Evolutionary conservation across 176 grass and related monocot genomes (phyloP).

Genomic region (Aechmea fasciata): DNA sequence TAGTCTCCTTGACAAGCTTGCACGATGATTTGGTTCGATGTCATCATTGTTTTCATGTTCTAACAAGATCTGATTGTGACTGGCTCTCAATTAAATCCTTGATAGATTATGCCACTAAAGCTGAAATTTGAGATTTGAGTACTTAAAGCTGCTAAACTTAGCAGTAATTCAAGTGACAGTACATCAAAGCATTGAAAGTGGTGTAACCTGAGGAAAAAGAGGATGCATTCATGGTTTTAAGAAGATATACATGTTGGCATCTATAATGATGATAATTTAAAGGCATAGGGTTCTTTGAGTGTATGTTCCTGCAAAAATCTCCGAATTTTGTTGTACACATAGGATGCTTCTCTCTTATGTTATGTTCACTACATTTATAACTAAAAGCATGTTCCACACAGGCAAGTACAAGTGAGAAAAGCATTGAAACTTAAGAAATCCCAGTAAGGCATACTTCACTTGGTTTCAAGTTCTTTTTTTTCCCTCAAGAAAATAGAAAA

Average conservation of each 20-base stretch:
- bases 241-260: too few relatives aligned
- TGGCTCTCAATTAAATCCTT: too few relatives aligned
- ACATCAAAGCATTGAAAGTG: not conserved
- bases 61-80: too few relatives aligned
- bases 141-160: too few relatives aligned
- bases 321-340: not conserved
- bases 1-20: too few relatives aligned
- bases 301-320: not conserved
- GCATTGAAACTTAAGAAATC: not conserved
- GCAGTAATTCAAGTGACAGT: not conserved
- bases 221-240: too few relatives aligned
- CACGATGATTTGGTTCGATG: too few relatives aligned
- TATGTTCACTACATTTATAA: not conserved
- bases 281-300: slow-evolving; percentile 10
- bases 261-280: not conserved
- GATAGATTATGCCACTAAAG: too few relatives aligned
- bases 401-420: slow-evolving; percentile 4
- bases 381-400: not conserved
- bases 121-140: too few relatives aligned
- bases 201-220: too few relatives aligned
- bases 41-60: too few relatives aligned
- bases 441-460: not conserved
- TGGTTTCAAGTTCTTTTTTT: not conserved
- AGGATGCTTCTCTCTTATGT: not conserved
- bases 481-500: too few relatives aligned